Evolutionary conservation across 2,329 filamentous ascomycete species (phyloP).

Genomic region (Trichoderma guizhouense): DNA sequence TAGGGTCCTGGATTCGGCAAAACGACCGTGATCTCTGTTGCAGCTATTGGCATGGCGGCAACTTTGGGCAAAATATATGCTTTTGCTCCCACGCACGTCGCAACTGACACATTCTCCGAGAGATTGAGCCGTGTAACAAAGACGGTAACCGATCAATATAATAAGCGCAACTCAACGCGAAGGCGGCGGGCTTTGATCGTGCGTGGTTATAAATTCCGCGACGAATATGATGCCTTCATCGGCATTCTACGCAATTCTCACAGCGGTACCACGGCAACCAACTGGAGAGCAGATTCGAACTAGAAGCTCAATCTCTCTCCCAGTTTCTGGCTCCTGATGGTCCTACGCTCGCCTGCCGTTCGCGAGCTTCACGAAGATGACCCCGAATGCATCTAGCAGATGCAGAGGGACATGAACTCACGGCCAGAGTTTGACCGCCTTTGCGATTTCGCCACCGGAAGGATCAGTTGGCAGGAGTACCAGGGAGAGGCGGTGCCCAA

Average conservation of each 20-base stretch:
- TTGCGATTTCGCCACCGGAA: not conserved
- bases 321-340: not conserved
- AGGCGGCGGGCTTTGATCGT: not conserved
- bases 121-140: no score
- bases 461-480: not conserved
- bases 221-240: not conserved
- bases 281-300: not conserved
- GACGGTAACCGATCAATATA: no score
- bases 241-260: not conserved
- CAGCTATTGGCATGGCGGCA: no score
- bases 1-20: no score
- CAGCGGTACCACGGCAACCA: not conserved
- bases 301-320: not conserved
- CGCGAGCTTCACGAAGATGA: not conserved
- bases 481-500: accelerated
- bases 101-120: no score
- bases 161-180: no score
- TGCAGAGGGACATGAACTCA: not conserved
- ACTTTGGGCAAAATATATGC: no score
- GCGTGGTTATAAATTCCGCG: not conserved
- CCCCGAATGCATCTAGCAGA: not conserved
- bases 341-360: not conserved
- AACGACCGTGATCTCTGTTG: no score
- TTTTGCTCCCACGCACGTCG: no score
- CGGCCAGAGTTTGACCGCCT: not conserved